Percentiles rank a stretch among this genome's conserved stretches.
Evolutionary conservation across 1,284 basidiomycete genomes (phyloP).

Genomic region (Rhodotorula sp.): DNA sequence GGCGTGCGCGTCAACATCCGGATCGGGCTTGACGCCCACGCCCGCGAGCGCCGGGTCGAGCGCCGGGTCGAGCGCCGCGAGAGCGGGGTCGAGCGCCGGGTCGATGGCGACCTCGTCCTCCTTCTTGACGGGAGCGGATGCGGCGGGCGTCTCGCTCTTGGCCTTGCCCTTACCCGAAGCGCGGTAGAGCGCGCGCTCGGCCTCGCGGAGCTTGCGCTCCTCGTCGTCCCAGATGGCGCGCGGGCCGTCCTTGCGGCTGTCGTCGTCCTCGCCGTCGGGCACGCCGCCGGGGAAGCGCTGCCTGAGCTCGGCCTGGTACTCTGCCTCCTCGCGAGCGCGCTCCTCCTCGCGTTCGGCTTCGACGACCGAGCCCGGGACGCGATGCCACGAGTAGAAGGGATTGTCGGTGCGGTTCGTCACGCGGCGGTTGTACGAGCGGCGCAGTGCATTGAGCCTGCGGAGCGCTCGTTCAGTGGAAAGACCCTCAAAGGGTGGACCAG

Average conservation of each 20-base stretch:
- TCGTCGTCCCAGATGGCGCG: slow-evolving; percentile 19
- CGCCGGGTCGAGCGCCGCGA: not conserved
- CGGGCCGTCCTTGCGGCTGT: not conserved
- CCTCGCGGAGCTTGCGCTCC: slow-evolving; percentile 17
- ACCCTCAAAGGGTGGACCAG: not conserved
- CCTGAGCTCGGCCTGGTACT: not conserved
- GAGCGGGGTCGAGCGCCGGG: not conserved
- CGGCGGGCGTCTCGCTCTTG: not conserved
- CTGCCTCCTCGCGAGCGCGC: not conserved
- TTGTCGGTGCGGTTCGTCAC: slow-evolving; percentile 22
- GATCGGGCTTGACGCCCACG: not conserved
- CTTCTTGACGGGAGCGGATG: not conserved
- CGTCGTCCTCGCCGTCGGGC: not conserved
- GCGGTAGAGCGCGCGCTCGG: slow-evolving; percentile 10
- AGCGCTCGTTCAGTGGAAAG: not conserved
- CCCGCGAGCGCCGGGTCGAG: not conserved
- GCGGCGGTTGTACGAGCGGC: slow-evolving; percentile 36
- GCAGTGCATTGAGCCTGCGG: slow-evolving; percentile 27
- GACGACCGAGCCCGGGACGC: slow-evolving; percentile 22
- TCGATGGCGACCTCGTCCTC: not conserved
- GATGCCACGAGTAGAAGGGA: slow-evolving; percentile 33
- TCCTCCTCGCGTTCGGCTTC: slow-evolving; percentile 10
- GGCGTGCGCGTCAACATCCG: too few species aligned
- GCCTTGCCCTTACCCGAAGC: not conserved
- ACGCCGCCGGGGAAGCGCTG: not conserved